phyloP scores from a whole-genome alignment of 306 rosid species.

The Luffa aegyptiaca region DNA sequence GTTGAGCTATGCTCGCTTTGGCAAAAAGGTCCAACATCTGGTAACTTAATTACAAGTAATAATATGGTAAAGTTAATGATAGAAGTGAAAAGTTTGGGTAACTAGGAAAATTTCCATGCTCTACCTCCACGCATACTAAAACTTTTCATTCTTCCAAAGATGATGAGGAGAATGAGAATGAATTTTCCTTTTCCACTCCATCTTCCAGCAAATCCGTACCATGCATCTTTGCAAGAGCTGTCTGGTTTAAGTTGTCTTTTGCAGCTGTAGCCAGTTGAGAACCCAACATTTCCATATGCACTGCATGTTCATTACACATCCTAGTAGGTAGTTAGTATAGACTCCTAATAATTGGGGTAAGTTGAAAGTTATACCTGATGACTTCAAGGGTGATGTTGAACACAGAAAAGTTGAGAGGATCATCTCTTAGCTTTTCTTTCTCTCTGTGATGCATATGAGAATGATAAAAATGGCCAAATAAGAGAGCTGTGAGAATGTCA shows the following conservation, averaged over 20 bases:
- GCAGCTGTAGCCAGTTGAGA: constrained; percentile 59
- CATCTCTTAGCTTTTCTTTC: constrained; percentile 42
- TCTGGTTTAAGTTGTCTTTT: constrained; percentile 21
- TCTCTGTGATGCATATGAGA: constrained; percentile 55
- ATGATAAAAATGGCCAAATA: constrained; percentile 45
- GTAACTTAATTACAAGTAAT: neutral
- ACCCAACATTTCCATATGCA: constrained; percentile 76
- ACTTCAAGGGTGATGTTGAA: constrained; percentile 54
- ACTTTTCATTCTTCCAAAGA: constrained; percentile 64
- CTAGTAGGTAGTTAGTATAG: no score
- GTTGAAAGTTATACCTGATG: constrained; percentile 16
- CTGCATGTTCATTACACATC: constrained; percentile 15
- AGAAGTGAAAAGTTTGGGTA: neutral
- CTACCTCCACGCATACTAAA: constrained; percentile 37
- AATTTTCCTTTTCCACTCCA: constrained; percentile 47
- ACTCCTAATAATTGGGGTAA: no score
- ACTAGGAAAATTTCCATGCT: constrained; percentile 25
- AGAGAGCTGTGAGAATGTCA: constrained; percentile 48
- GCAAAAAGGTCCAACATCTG: neutral
- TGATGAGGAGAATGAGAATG: constrained; percentile 44
- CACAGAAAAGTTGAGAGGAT: constrained; percentile 62
- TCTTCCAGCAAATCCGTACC: constrained; percentile 42
- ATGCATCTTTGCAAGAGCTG: constrained; percentile 29
- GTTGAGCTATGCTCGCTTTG: no score
- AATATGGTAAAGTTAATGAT: neutral